Evolutionary conservation across 2,329 filamentous ascomycete species (phyloP), one percentile per base, ranked within the genome.

Genomic region (Spiromastix sp.): DNA sequence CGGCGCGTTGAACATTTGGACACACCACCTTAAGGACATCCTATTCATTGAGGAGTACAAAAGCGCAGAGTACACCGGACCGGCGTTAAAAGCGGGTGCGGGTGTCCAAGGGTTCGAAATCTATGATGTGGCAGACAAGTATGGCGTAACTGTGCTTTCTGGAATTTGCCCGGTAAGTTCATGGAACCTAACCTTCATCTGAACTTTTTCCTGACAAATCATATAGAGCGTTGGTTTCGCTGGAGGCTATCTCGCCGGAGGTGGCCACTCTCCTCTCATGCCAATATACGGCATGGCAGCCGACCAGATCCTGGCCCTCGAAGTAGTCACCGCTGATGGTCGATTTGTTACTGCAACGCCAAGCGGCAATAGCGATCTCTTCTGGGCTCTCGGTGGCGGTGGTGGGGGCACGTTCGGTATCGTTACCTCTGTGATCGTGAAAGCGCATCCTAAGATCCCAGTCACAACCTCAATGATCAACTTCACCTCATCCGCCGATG

Each of bases 191-290:
- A 28, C 11, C 5, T 4, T 11, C 12, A 5, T 15, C 12, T 28
- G 4, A n/a, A 28, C 16, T 6, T 4, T 15, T 28, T 11, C 4
- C 5, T 13, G 11, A 11, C 4, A n/a, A n/a, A n/a, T n/a, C 6
- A 6, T 31, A 31, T 17, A 31, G 29, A 34, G 64, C 2, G 68
- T 75, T 11, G 71, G 71, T 25, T 57, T 71, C 26, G 55, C 59
- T 4, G 68, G 68, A 19, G 58, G 59, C 6, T 64, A 57, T 41
- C 51, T 57, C 5, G 54, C 55, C 24, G 71, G 68, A 10, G 72
- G 69, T 29, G 72, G 72, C 0, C 70, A 76, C 48, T 68, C 64
- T 11, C 70, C 70, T 3, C 46, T 76, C 36, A 66, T 64, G 9
- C 59, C 59, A 37, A 47, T 66, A 19, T 67, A 67, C 41, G 60